These are phyloP conservation scores for Exophiala sp. DNA, from an alignment of 2,329 filamentous ascomycete genomes.

Conservation along the genomic window DNA sequence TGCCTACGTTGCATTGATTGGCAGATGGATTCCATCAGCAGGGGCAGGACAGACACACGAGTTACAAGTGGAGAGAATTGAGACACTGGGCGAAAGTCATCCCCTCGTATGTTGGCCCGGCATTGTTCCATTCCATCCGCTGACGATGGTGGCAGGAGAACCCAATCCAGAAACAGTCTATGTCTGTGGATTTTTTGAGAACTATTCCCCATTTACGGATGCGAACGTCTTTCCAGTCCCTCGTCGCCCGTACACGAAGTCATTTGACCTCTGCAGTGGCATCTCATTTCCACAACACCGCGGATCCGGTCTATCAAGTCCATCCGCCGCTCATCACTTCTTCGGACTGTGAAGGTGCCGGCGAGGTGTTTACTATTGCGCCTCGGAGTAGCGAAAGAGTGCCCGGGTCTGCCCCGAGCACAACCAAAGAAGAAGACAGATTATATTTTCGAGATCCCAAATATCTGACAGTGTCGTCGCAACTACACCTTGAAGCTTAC, in stretches of 20 bases:
- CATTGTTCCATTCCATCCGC: neutral
- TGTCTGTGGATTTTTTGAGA: slow-evolving; percentile 80
- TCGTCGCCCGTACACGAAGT: slow-evolving; percentile 76
- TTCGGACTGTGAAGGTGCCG: slow-evolving; percentile 93
- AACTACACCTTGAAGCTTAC: slow-evolving; percentile 88
- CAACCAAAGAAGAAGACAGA: slow-evolving; percentile 36
- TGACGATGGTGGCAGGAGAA: slow-evolving; percentile 56
- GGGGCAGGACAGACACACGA: slow-evolving; percentile 70
- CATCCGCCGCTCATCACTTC: slow-evolving; percentile 94
- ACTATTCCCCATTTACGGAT: slow-evolving; percentile 80
- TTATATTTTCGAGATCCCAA: slow-evolving; percentile 81
- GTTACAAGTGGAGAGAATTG: slow-evolving; percentile 64
- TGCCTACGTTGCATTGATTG: slow-evolving; percentile 68
- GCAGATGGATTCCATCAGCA: slow-evolving; percentile 64
- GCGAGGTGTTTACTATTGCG: slow-evolving; percentile 77
- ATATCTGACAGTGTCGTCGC: slow-evolving; percentile 90
- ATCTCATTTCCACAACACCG: slow-evolving; percentile 62
- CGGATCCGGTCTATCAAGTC: slow-evolving; percentile 65
- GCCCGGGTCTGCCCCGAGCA: slow-evolving; percentile 24
- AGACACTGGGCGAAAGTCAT: slow-evolving; percentile 70
- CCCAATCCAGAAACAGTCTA: slow-evolving; percentile 94
- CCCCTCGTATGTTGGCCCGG: slow-evolving; percentile 11
- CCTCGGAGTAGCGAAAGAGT: slow-evolving; percentile 32
- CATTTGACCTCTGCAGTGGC: slow-evolving; percentile 67
- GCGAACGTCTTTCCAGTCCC: slow-evolving; percentile 72